Evolutionary conservation across 208 protist species (phyloP).

Genomic region (Leishmania aethiopica): DNA sequence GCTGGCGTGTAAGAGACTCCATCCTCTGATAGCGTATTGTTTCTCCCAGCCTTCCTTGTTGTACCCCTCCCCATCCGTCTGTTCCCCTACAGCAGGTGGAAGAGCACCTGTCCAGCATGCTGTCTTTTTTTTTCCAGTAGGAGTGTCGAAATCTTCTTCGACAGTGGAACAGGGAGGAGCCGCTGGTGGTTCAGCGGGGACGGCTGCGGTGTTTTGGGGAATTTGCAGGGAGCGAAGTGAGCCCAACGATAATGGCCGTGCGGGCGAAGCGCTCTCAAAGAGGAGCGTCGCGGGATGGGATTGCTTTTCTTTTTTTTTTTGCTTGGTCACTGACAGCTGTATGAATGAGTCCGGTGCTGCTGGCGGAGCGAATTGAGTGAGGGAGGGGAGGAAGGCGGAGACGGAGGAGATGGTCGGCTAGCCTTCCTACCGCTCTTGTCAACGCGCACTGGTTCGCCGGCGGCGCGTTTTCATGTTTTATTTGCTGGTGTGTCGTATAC

Average conservation of each 20-base stretch:
- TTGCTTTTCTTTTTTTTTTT: background rate
- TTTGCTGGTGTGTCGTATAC: background rate
- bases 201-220: background rate
- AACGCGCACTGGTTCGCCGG: background rate
- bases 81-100: background rate
- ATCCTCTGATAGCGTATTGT: background rate
- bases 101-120: background rate
- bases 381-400: background rate
- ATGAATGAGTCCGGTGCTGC: background rate
- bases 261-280: background rate
- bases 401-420: background rate
- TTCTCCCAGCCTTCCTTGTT: background rate
- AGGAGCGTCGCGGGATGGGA: background rate
- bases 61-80: background rate
- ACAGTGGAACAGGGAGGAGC: background rate
- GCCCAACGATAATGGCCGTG: background rate
- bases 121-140: background rate
- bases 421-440: background rate
- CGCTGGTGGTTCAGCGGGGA: background rate
- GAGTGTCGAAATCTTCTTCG: background rate
- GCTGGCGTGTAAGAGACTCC: background rate
- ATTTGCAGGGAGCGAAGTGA: background rate
- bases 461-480: background rate
- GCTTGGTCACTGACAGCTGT: background rate
- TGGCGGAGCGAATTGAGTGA: background rate